A percentile compares a stretch with the other conserved stretches of the same genome.
phyloP scores from a whole-genome alignment of 768 basidiomycete genomes.

The Trametes cubensis region DNA sequence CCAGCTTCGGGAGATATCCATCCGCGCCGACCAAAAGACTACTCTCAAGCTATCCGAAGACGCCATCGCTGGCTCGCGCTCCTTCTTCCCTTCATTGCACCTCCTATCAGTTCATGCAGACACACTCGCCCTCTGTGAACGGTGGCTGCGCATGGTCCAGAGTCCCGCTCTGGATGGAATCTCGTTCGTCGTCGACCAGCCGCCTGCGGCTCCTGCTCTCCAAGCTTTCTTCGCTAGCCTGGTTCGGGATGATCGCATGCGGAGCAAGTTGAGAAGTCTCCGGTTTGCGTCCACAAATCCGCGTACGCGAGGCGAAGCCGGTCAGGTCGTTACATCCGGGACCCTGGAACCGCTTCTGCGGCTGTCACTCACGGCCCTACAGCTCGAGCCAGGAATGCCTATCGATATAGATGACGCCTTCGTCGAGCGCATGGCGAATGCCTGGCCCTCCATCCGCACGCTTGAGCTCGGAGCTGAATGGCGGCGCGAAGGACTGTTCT shows the following conservation, averaged over 20 bases:
- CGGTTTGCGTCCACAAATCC: slow-evolving; percentile 2
- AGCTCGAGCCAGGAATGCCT: slow-evolving; percentile 13
- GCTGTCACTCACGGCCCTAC: slow-evolving; percentile 5
- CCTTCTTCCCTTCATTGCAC: slow-evolving; percentile 14
- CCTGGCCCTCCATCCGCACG: slow-evolving; percentile 15
- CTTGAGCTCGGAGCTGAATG: slow-evolving; percentile 18
- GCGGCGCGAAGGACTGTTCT: not conserved
- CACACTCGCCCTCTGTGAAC: not conserved
- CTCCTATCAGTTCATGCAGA: slow-evolving; percentile 1
- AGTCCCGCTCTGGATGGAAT: not conserved
- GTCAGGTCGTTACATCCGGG: slow-evolving; percentile 1
- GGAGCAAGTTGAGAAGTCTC: not conserved
- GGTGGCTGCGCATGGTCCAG: not conserved
- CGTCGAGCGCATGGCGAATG: slow-evolving; percentile 13
- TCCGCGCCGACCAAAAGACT: slow-evolving; percentile 1
- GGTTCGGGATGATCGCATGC: not conserved
- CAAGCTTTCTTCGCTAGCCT: slow-evolving; percentile 7
- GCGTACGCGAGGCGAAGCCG: not conserved
- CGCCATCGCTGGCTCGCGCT: not conserved
- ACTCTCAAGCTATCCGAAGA: not conserved
- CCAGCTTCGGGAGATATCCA: slow-evolving; percentile 1
- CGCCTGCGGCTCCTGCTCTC: slow-evolving; percentile 1
- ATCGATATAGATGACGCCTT: slow-evolving; percentile 19
- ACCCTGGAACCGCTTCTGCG: slow-evolving; percentile 17
- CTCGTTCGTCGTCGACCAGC: not conserved